phyloP scores from a whole-genome alignment of 768 basidiomycete genomes.

The Boletus huronensis region DNA sequence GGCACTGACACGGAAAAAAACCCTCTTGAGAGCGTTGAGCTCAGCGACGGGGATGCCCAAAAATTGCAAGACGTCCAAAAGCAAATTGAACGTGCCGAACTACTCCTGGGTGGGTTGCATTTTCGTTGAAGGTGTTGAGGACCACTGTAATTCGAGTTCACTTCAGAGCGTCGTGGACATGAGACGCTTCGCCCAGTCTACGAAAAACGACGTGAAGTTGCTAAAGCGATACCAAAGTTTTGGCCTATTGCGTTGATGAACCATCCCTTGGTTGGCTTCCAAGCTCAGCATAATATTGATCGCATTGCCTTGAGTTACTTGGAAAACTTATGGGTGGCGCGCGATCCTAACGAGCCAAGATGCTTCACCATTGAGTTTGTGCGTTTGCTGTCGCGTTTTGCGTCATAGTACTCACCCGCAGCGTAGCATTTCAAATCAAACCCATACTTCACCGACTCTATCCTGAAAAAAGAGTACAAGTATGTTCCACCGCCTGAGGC shows the following conservation, averaged over 20 bases:
- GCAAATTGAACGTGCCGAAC: constrained; percentile 66
- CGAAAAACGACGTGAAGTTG: constrained; percentile 63
- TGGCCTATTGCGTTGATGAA: constrained; percentile 87
- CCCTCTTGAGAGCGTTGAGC: constrained; percentile 61
- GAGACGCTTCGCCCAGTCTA: constrained; percentile 57
- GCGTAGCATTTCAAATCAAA: constrained; percentile 80
- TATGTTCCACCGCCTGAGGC: constrained; percentile 54
- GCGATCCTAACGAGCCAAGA: constrained; percentile 70
- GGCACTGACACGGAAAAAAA: constrained; percentile 73
- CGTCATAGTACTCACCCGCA: constrained; percentile 1
- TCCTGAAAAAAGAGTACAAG: constrained; percentile 82
- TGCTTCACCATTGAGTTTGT: constrained; percentile 89
- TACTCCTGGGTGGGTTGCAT: constrained; percentile 60
- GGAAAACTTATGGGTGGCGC: constrained; percentile 80
- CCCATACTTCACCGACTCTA: constrained; percentile 72
- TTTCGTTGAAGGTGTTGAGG: not conserved
- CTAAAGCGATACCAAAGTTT: constrained; percentile 70
- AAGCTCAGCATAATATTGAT: constrained; percentile 72
- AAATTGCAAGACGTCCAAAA: constrained; percentile 65
- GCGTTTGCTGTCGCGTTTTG: constrained; percentile 34
- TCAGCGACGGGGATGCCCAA: constrained; percentile 68
- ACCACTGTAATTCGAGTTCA: constrained; percentile 8
- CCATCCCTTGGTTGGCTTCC: constrained; percentile 56
- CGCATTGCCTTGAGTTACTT: constrained; percentile 78
- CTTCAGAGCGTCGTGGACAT: constrained; percentile 62